Conservation (phyloP, 108 stramenopile genomes). For the Pseudonitzschia multiseries region DNA sequence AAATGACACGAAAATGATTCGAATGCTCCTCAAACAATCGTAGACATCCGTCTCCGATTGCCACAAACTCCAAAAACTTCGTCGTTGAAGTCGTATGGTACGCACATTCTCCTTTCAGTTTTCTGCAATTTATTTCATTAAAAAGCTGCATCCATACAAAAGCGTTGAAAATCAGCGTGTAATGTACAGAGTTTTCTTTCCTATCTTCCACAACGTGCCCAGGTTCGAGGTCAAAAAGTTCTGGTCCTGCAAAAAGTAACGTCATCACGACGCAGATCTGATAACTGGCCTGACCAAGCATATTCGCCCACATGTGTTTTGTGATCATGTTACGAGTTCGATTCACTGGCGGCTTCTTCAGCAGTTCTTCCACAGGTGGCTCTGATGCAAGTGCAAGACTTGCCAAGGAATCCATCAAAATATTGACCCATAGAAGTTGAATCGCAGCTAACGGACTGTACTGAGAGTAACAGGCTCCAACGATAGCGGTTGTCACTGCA, state of each 20-base stretch:
- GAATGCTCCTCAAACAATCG: too few species aligned
- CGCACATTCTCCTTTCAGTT: slow-evolving; percentile 78
- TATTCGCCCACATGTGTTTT: slow-evolving; percentile 88
- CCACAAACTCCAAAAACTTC: background rate
- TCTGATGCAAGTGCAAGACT: slow-evolving; percentile 96
- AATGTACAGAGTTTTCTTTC: slow-evolving; percentile 71
- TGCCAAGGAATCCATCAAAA: slow-evolving; percentile 98
- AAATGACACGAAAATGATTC: too few species aligned
- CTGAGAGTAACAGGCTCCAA: slow-evolving; percentile 85
- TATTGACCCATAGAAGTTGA: slow-evolving; percentile 97
- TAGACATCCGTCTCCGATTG: too few species aligned
- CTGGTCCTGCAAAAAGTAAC: slow-evolving; percentile 66
- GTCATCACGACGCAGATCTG: slow-evolving; percentile 80
- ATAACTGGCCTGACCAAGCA: slow-evolving; percentile 85
- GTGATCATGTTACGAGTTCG: slow-evolving; percentile 83
- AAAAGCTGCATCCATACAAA: slow-evolving; percentile 98
- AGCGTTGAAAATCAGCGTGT: slow-evolving; percentile 93
- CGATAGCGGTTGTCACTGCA: slow-evolving; percentile 89
- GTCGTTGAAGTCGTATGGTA: background rate
- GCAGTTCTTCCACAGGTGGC: slow-evolving; percentile 80
- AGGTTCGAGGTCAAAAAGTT: slow-evolving; percentile 50
- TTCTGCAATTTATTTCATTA: slow-evolving; percentile 95
- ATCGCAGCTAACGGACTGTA: slow-evolving; percentile 93
- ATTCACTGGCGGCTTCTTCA: slow-evolving; percentile 79
- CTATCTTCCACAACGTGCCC: slow-evolving; percentile 53